Base-by-base conservation (phyloP, 2,329 filamentous ascomycete genomes). In the Aureobasidium musti region DNA sequence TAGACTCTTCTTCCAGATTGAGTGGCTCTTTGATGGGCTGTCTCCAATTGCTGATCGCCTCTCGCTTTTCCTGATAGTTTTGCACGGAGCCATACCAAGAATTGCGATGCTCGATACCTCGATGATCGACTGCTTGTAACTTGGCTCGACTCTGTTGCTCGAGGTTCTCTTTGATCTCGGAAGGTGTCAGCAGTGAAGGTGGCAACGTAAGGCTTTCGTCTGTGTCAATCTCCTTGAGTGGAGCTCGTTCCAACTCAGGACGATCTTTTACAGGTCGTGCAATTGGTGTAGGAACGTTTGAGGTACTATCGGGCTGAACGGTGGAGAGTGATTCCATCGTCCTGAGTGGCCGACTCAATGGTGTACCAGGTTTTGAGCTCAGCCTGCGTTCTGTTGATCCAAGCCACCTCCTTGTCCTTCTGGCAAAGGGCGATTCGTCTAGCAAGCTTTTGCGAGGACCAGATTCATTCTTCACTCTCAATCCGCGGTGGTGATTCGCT, bases 221-320 rank as follows among this genome's bases (percentile, higher is more conserved):
- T 41, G 70, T 67, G 45, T 72, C 70, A 2, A 69, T 56, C 21
- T 70, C 66, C 26, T 50, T 63, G 26, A 67, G 50, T 10, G 52
- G 19, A 30, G 45, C 26, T 41, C 60, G 50, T 19, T 45, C 23
- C 19, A 14, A 47, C 37, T 37, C 57, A 4, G 19, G 33, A 13
- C 30, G 76, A 68, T 80, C 78, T 26, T 77, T 76, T n/a, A 80
- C 69, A 41, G 83, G 82, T 67, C 77, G 76, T 14, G 79, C 83
- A 45, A 84, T 76, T 28, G 83, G 83, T 19, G 83, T 85, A n/a
- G 82, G 80, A 74, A 83, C 80, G 68, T 82, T 83, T 0, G 83
- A 85, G 17, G 79, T 79, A 69, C 78, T 82, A 66, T 83, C 82
- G 5, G 70, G 66, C 28, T 70, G 57, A 13, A 66, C 47, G 26